Conservation (phyloP, 2,329 filamentous ascomycete species). For the Fusarium veterinarium region DNA sequence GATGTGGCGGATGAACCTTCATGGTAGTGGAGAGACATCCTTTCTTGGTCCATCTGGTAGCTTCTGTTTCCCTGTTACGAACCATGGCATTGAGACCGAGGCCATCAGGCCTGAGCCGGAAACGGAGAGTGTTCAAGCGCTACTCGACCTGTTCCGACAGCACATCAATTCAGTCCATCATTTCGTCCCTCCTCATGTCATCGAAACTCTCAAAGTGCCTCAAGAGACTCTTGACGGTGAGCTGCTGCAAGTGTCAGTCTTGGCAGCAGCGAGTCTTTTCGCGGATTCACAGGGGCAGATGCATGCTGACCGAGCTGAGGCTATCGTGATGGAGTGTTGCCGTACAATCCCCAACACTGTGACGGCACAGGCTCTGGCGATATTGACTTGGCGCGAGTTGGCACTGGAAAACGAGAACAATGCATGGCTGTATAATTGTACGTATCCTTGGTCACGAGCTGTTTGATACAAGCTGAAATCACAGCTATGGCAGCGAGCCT, state of each 20-base stretch:
- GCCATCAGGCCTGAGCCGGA: rapidly evolving
- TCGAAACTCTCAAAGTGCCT: not conserved
- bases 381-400: not conserved
- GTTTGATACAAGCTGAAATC: not conserved
- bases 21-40: not conserved
- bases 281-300: not conserved
- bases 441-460: not conserved
- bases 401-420: not conserved
- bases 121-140: not conserved
- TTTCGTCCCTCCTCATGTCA: not conserved
- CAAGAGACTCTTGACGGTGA: not conserved
- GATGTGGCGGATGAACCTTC: constrained; percentile 5
- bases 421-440: constrained; percentile 3
- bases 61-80: not conserved
- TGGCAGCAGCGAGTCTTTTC: not conserved
- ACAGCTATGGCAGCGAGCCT: not conserved
- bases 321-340: not conserved
- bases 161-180: not conserved
- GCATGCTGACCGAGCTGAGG: not conserved
- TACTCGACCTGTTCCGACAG: not conserved
- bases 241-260: not conserved
- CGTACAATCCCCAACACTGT: rapidly evolving
- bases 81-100: not conserved
- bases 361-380: not conserved
- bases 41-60: not conserved